Conservation (phyloP, 208 protist genomes). For the Crithidia acanthocephali region DNA sequence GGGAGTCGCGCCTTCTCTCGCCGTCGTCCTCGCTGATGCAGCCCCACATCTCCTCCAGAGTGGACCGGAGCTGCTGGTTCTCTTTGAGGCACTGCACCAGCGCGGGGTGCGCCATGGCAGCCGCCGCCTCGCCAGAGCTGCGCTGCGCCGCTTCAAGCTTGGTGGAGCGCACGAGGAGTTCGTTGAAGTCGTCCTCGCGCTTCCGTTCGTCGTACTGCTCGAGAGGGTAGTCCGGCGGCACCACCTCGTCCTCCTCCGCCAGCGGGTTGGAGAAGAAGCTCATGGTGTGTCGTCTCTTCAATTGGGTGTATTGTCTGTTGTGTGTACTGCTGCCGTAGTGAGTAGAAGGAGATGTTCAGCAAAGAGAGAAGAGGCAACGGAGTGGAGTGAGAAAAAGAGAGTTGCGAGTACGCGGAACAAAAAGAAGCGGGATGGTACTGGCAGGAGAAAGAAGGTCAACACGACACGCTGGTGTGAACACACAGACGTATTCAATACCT, state of each 20-base stretch:
- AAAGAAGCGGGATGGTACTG: too few relatives aligned
- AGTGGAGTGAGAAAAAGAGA: too few relatives aligned
- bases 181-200: slow-evolving; percentile 80
- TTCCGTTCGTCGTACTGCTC: slow-evolving; percentile 71
- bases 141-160: slow-evolving; percentile 19
- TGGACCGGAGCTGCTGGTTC: slow-evolving; percentile 16
- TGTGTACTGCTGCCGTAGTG: too few relatives aligned
- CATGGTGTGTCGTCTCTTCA: slow-evolving; percentile 11
- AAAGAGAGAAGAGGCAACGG: too few relatives aligned
- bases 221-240: slow-evolving; percentile 45
- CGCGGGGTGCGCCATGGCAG: slow-evolving; percentile 2
- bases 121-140: neutral
- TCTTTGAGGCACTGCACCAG: slow-evolving; percentile 25
- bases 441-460: too few relatives aligned
- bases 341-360: too few relatives aligned
- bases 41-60: slow-evolving; percentile 24
- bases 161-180: slow-evolving; percentile 51
- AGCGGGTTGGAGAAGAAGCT: slow-evolving; percentile 80
- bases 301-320: neutral
- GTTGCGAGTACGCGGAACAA: too few relatives aligned
- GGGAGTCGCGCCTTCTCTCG: neutral
- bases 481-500: too few relatives aligned
- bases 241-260: slow-evolving; percentile 66
- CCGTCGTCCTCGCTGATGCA: slow-evolving; percentile 11
- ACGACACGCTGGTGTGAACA: too few relatives aligned